Conservation (phyloP, 768 basidiomycete species). For the Suillus luteus region DNA sequence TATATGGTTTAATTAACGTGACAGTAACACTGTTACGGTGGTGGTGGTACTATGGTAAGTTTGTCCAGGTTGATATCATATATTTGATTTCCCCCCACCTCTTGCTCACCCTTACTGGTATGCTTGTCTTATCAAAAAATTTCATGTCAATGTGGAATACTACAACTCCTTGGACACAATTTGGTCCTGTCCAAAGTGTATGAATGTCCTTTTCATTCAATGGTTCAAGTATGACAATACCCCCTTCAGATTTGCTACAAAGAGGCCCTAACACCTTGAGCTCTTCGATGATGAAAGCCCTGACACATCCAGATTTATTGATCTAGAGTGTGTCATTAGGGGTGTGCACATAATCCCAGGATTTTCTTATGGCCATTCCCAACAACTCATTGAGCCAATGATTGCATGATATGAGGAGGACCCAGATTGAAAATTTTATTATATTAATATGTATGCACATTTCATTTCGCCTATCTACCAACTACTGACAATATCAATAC, state of each 20-base stretch:
- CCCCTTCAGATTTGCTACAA: constrained; percentile 26
- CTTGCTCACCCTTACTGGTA: constrained; percentile 46
- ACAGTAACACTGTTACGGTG: no score
- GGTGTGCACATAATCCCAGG: constrained; percentile 45
- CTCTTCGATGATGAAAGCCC: constrained; percentile 35
- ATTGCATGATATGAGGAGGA: constrained; percentile 18
- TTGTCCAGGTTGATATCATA: no score
- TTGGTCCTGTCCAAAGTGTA: constrained; percentile 4
- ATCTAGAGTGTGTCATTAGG: constrained; percentile 42
- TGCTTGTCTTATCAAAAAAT: constrained; percentile 31
- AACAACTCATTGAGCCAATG: constrained; percentile 11
- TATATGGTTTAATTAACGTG: no score
- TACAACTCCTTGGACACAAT: no score
- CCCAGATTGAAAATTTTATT: constrained; percentile 35
- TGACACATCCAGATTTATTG: constrained; percentile 46
- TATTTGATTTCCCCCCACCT: no score
- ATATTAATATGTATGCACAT: constrained; percentile 36
- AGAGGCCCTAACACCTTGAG: constrained; percentile 38
- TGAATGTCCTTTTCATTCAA: constrained; percentile 45
- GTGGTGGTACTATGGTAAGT: no score
- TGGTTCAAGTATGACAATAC: constrained; percentile 37
- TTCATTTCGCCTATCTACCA: background rate
- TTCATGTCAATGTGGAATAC: constrained; percentile 17
- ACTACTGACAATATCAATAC: no score
- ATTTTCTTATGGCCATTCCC: constrained; percentile 31